These are phyloP conservation scores for Trichoderma gracile DNA, from an alignment of 2,329 filamentous ascomycete species.

Conservation along the genomic window DNA sequence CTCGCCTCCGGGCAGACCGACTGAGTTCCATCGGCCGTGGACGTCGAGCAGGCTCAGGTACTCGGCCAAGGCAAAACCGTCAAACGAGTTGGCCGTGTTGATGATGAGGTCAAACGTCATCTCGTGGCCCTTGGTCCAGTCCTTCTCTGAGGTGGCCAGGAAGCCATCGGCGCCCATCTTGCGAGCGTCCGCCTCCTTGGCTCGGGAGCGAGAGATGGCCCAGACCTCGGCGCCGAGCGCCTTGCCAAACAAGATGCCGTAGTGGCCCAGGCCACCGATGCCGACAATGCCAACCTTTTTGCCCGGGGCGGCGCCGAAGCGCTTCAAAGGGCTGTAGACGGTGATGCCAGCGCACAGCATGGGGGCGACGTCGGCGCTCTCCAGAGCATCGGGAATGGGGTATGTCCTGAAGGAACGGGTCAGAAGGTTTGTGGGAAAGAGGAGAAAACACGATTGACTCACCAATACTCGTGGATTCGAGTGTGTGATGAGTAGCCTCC, in stretches of 20 bases:
- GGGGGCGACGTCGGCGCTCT: slow-evolving; percentile 64
- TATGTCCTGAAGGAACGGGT: slow-evolving; percentile 50
- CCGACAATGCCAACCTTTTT: slow-evolving; percentile 78
- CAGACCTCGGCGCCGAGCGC: slow-evolving; percentile 64
- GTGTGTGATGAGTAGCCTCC: slow-evolving; percentile 53
- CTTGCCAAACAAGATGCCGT: slow-evolving; percentile 68
- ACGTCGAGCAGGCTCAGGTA: slow-evolving; percentile 82
- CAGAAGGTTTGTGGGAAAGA: slow-evolving; percentile 45
- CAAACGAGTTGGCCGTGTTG: slow-evolving; percentile 70
- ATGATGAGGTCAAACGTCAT: slow-evolving; percentile 75
- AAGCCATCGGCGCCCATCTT: slow-evolving; percentile 63
- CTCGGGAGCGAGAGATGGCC: slow-evolving; percentile 61
- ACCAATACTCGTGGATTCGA: slow-evolving; percentile 48
- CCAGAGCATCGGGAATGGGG: slow-evolving; percentile 73
- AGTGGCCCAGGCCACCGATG: slow-evolving; percentile 71
- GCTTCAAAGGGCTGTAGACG: slow-evolving; percentile 73
- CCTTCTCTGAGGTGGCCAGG: slow-evolving; percentile 57
- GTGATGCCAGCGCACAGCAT: slow-evolving; percentile 87
- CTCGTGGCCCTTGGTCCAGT: slow-evolving; percentile 58
- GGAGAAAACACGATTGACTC: slow-evolving; percentile 52
- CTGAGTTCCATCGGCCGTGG: slow-evolving; percentile 76
- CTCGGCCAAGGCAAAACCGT: slow-evolving; percentile 65
- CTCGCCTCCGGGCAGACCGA: slow-evolving; percentile 76
- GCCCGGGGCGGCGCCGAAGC: slow-evolving; percentile 73
- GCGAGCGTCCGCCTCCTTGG: slow-evolving; percentile 60